phyloP scores from a whole-genome alignment of 352 stramenopile species.

The Phytophthora agathidicida region DNA sequence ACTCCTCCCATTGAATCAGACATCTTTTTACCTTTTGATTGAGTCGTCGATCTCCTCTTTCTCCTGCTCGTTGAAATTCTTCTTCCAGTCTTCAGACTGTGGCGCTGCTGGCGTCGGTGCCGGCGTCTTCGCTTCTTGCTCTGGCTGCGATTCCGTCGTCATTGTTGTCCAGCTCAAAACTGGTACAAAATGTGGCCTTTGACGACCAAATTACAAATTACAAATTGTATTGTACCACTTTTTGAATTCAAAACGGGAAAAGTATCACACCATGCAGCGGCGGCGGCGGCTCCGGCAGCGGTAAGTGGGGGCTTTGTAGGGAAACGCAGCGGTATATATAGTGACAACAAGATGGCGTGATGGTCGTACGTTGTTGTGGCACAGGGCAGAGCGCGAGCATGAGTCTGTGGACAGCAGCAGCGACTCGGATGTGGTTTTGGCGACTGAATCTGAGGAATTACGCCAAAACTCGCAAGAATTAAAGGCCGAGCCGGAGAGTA shows the following conservation, averaged over 20 bases:
- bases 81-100: constrained; percentile 10
- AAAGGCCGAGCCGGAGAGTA: neutral
- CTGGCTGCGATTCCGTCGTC: constrained; percentile 1
- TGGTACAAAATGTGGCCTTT: neutral
- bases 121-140: constrained; percentile 15
- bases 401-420: constrained; percentile 36
- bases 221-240: too few species aligned
- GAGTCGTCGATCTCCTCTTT: constrained; percentile 26
- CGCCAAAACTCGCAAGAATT: neutral
- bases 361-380: neutral
- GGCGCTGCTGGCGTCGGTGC: neutral
- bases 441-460: constrained; percentile 2
- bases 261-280: constrained; percentile 17
- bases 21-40: constrained; percentile 28
- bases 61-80: constrained; percentile 24
- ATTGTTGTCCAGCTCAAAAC: constrained; percentile 5
- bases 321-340: neutral
- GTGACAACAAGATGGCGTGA: neutral
- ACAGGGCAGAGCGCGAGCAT: constrained; percentile 10
- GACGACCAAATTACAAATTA: too few species aligned
- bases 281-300: constrained; percentile 33
- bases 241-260: constrained; percentile 28
- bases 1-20: too few species aligned
- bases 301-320: constrained; percentile 11
- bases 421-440: constrained; percentile 30